Evolutionary conservation across 2,329 filamentous ascomycete species (phyloP).

Genomic region (Aspergillus novofumigatus): DNA sequence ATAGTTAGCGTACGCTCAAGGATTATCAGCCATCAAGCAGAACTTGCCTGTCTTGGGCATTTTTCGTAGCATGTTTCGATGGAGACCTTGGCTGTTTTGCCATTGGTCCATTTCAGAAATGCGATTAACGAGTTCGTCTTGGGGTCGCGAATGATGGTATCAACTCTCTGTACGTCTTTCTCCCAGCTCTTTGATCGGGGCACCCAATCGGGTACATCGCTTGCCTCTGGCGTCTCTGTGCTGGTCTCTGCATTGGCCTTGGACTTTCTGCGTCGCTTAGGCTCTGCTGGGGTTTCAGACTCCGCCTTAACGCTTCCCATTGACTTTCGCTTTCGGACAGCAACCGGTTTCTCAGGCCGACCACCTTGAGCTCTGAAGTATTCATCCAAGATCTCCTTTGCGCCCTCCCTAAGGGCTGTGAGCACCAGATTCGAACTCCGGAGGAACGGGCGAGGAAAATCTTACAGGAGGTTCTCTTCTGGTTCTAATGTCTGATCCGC

Average conservation of each 20-base stretch:
- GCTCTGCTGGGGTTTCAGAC: constrained; percentile 14
- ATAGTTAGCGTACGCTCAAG: constrained; percentile 9
- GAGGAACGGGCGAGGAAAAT: neutral
- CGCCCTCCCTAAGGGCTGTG: constrained; percentile 31
- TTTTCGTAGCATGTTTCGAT: constrained; percentile 40
- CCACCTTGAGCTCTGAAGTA: constrained; percentile 43
- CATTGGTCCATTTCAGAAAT: constrained; percentile 43
- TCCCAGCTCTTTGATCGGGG: constrained; percentile 43
- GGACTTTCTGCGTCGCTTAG: constrained; percentile 28
- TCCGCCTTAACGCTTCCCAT: constrained; percentile 26
- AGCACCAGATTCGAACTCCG: constrained; percentile 8
- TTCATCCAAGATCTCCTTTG: constrained; percentile 35
- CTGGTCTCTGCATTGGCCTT: constrained; percentile 12
- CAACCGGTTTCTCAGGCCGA: constrained; percentile 30
- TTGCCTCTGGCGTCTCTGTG: constrained; percentile 15
- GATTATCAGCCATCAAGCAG: neutral
- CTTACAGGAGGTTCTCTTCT: constrained; percentile 42
- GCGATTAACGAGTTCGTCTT: constrained; percentile 32
- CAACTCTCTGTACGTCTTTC: constrained; percentile 36
- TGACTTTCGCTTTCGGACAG: constrained; percentile 32
- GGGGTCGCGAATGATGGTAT: constrained; percentile 41
- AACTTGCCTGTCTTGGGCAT: constrained; percentile 39
- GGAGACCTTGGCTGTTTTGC: constrained; percentile 40
- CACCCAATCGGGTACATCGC: constrained; percentile 31
- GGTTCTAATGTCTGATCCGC: constrained; percentile 45